Conservation (phyloP, 208 protist genomes). For the Trypanosoma brucei region DNA sequence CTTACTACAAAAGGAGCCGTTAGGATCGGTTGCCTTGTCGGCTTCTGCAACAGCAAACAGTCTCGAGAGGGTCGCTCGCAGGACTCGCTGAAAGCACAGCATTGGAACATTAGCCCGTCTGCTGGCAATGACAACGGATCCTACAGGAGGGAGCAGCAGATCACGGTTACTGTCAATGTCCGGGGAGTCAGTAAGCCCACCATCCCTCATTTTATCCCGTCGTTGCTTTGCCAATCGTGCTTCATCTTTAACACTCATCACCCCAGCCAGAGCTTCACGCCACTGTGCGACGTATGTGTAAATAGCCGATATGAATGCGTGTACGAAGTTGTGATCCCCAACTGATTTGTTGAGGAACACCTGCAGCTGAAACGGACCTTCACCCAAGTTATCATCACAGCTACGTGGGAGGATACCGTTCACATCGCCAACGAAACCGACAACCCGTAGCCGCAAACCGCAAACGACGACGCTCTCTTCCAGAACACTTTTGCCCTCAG, state of each 20-base stretch:
- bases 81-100: constrained; percentile 18
- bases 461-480: constrained; percentile 3
- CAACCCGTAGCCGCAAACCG: constrained; percentile 10
- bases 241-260: not conserved
- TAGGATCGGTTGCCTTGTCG: no score
- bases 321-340: constrained; percentile 26
- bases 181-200: no score
- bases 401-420: not conserved
- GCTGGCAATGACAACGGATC: constrained; percentile 3
- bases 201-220: no score
- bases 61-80: constrained; percentile 8
- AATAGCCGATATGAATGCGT: constrained; percentile 14
- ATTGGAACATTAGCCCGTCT: constrained; percentile 19
- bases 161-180: no score
- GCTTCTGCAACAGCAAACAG: not conserved
- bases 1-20: no score
- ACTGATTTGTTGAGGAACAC: constrained; percentile 23
- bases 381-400: not conserved
- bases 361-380: constrained; percentile 10
- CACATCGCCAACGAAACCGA: constrained; percentile 20
- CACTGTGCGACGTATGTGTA: constrained; percentile 22
- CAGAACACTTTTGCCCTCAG: not conserved
- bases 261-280: constrained; percentile 1
- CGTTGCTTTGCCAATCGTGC: not conserved
- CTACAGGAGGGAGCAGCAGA: constrained; percentile 5